phyloP scores from a whole-genome alignment of 495 filamentous ascomycete genomes.

The Penicillium cinerascens region DNA sequence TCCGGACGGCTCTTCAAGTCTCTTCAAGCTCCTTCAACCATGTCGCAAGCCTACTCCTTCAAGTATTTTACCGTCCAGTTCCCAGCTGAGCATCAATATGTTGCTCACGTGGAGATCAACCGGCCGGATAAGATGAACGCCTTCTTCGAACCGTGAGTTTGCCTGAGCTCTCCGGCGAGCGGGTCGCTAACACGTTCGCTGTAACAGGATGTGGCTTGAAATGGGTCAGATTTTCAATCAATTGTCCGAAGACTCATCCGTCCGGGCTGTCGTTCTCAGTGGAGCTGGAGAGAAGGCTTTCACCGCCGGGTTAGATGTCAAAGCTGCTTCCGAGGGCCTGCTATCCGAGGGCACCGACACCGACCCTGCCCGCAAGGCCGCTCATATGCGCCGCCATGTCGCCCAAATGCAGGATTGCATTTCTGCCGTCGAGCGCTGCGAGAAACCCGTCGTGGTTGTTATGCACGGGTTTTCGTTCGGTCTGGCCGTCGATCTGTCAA shows the following conservation, averaged over 20 bases:
- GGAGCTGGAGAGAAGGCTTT: conserved; percentile 83
- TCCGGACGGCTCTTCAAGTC: too few species aligned
- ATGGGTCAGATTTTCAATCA: conserved; percentile 66
- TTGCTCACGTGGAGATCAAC: conserved; percentile 93
- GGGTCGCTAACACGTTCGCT: background rate
- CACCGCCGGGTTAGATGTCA: conserved; percentile 77
- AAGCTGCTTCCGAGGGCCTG: conserved; percentile 50
- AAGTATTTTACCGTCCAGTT: conserved; percentile 76
- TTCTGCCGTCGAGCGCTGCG: conserved; percentile 72
- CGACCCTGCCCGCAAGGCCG: conserved; percentile 69
- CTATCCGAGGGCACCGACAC: conserved; percentile 16
- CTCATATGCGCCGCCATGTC: conserved; percentile 61
- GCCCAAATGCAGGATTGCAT: conserved; percentile 76
- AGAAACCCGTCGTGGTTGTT: conserved; percentile 86
- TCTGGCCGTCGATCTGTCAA: conserved; percentile 78
- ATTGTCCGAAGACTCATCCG: conserved; percentile 67
- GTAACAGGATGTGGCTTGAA: conserved; percentile 79
- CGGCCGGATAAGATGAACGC: conserved; percentile 87
- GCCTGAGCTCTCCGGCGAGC: background rate
- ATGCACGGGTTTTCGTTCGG: conserved; percentile 81
- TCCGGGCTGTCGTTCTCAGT: conserved; percentile 78
- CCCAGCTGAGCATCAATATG: conserved; percentile 58
- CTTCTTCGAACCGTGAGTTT: conserved; percentile 65
- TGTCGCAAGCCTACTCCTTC: conserved; percentile 40
- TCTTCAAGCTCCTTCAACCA: conserved; percentile 4